Evolutionary conservation across 2,329 filamentous ascomycete species (phyloP).

Genomic region (Calonectria hongkongensis): DNA sequence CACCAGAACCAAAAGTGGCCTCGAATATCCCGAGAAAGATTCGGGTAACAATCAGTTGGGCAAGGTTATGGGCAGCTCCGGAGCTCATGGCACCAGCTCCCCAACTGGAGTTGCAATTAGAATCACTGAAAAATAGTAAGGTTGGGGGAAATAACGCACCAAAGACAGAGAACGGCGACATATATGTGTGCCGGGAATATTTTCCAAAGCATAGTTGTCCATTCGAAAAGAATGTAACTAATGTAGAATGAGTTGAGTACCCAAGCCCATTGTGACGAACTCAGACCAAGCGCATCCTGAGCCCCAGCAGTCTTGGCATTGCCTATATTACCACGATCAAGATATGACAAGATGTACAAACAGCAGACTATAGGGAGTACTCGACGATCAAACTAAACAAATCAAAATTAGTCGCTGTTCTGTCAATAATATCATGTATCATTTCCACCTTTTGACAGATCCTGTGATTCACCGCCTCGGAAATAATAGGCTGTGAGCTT

Average conservation of each 20-base stretch:
- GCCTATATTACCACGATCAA: constrained; percentile 49
- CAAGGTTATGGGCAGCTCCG: constrained; percentile 36
- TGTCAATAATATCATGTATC: background rate
- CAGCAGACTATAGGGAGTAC: constrained; percentile 47
- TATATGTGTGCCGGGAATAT: constrained; percentile 45
- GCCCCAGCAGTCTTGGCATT: constrained; percentile 48
- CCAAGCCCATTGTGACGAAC: constrained; percentile 45
- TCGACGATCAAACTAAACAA: constrained; percentile 43
- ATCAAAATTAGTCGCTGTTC: background rate
- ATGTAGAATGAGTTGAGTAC: constrained; percentile 50
- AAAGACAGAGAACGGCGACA: constrained; percentile 39
- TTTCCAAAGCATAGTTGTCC: constrained; percentile 50
- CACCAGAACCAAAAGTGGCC: constrained; percentile 46
- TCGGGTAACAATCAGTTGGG: constrained; percentile 34
- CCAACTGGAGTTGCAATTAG: constrained; percentile 35
- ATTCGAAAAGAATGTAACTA: constrained; percentile 46
- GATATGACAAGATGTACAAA: constrained; percentile 47
- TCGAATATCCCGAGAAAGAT: constrained; percentile 43
- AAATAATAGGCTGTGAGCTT: background rate
- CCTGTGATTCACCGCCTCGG: background rate
- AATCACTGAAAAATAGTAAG: background rate
- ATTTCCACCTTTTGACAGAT: constrained; percentile 4
- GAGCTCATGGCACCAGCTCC: constrained; percentile 47
- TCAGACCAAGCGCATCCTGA: constrained; percentile 39
- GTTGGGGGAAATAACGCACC: constrained; percentile 26